These are phyloP conservation scores for Pythium dissimile DNA, from an alignment of 352 stramenopile species.

Conservation along the genomic window DNA sequence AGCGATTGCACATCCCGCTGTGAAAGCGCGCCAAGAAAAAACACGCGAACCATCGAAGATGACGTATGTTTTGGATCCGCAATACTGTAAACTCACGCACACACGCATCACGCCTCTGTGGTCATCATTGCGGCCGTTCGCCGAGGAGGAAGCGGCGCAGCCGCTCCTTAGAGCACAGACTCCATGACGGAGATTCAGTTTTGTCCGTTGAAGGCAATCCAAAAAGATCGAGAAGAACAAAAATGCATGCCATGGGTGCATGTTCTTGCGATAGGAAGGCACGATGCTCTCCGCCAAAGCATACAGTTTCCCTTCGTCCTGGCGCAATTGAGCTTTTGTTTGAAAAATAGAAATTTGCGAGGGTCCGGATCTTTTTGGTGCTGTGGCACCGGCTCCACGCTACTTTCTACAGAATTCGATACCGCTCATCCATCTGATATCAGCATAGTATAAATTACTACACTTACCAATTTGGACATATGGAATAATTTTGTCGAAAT, in stretches of 20 bases:
- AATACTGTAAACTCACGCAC: too few relatives aligned
- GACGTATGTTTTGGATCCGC: background rate
- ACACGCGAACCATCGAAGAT: background rate
- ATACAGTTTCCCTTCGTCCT: conserved; percentile 13
- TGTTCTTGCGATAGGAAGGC: conserved; percentile 13
- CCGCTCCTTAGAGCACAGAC: background rate
- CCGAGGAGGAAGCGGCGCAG: too few relatives aligned
- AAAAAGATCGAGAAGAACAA: background rate
- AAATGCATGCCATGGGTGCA: background rate
- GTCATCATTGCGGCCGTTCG: too few relatives aligned
- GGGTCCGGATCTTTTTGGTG: conserved; percentile 26
- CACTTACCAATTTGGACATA: too few relatives aligned
- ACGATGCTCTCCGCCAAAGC: too few relatives aligned
- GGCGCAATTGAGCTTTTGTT: background rate
- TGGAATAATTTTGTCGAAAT: background rate
- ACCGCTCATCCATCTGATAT: background rate
- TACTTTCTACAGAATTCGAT: conserved; percentile 10
- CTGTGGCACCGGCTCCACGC: conserved; percentile 21
- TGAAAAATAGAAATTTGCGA: conserved; percentile 20
- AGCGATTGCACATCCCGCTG: conserved; percentile 11
- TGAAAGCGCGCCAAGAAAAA: background rate
- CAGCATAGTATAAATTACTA: background rate
- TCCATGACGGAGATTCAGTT: background rate
- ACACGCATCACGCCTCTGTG: too few relatives aligned
- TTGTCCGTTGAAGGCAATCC: background rate